Base-by-base conservation (phyloP, 2,329 filamentous ascomycete species). In the Epichloe typhina region DNA sequence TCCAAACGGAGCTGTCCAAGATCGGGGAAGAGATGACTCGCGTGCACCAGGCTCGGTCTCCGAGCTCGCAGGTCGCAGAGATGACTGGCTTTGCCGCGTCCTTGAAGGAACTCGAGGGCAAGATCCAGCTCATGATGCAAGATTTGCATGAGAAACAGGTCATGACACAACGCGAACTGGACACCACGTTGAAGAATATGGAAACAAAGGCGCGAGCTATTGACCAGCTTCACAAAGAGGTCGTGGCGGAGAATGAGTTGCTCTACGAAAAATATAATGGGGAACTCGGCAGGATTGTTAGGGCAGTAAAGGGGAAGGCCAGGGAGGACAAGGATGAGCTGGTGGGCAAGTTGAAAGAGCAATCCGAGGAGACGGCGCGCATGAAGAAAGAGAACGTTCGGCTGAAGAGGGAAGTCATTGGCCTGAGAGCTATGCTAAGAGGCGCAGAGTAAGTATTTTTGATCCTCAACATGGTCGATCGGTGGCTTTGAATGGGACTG, bases 241-340 rank as follows among this genome's bases (percentile, higher is more conserved):
- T 83, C 15, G 88, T 83, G 59, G 86, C 88, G 0, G 91, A 97
- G 71, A 97, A 96, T 59, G 90, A 96, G 68, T 79, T 91, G 33
- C 73, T 97, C 50, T 96, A 96, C 66, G 86, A 91, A 57, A 84
- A 83, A 54, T 95, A 96, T 72, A 95, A 96, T 61, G 79, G 82
- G n/a, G 91, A 96, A 68, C 71, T 97, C 46, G 84, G 80, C 58
- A 88, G 86, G 70, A 86, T 96, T 53, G 75, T 89, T 42, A 84
- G 81, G 64, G 86, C 84, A 40, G 75, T 93, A 46, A 81, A 80
- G 64, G 79, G 79, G 53, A 84, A 83, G 57, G 79, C 80, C 4
- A 84, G 85, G 46, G 84, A 88, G 41, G 88, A 87, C 11, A 86
- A 87, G 59, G 86, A 89, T 59, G 87, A 91, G 59, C 68, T 95